Conservation (phyloP, 2,329 filamentous ascomycete species). For the Knoxdaviesia proteae region DNA sequence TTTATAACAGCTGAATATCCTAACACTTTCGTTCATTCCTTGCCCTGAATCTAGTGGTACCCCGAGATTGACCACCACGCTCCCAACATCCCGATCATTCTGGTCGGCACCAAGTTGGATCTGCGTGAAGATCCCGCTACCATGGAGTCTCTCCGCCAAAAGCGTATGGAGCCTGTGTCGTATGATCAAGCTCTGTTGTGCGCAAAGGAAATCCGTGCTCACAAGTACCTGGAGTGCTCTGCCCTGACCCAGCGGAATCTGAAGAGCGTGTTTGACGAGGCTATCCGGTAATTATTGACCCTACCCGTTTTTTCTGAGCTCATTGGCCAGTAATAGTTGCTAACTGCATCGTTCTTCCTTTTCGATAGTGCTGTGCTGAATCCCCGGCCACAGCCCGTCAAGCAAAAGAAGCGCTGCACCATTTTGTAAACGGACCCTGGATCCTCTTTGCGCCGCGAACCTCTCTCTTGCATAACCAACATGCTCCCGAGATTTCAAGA, state of each 20-base stretch:
- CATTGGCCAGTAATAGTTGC: neutral
- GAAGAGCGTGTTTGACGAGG: slow-evolving; percentile 97
- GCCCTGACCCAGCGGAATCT: slow-evolving; percentile 89
- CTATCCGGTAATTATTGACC: slow-evolving; percentile 53
- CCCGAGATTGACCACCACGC: slow-evolving; percentile 96
- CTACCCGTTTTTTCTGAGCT: neutral
- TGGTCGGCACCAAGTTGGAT: slow-evolving; percentile 94
- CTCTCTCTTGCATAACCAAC: neutral
- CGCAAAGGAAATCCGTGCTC: slow-evolving; percentile 83
- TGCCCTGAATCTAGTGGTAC: slow-evolving; percentile 49
- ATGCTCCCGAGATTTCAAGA: neutral
- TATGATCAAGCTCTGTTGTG: slow-evolving; percentile 80
- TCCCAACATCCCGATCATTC: slow-evolving; percentile 84
- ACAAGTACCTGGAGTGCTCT: slow-evolving; percentile 97
- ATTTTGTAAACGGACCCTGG: slow-evolving; percentile 32
- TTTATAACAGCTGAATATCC: neutral
- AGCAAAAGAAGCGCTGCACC: slow-evolving; percentile 49
- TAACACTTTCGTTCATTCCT: neutral
- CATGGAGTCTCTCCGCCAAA: slow-evolving; percentile 61
- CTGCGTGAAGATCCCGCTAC: slow-evolving; percentile 74
- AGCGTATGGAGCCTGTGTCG: slow-evolving; percentile 92
- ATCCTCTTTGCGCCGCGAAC: neutral
- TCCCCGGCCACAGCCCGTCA: slow-evolving; percentile 35
- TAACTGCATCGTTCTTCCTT: neutral
- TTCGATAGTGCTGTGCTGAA: slow-evolving; percentile 45